A percentile compares a stretch with the other conserved stretches of the same genome.
phyloP scores from a whole-genome alignment of 495 filamentous ascomycete species.

The Penicillium fimorum region DNA sequence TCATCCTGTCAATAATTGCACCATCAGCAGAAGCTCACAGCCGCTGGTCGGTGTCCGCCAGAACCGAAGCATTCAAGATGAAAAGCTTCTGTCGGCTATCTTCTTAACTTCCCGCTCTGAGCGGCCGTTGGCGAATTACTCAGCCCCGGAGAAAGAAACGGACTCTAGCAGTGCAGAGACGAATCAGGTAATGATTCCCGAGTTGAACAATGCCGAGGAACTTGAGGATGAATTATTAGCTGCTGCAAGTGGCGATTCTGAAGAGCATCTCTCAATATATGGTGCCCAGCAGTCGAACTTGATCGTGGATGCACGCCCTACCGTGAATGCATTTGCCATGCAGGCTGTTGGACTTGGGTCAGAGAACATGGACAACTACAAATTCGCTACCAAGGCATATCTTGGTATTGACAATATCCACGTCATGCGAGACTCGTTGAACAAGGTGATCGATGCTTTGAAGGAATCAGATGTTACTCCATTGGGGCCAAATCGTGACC shows the following conservation, averaged over 20 bases:
- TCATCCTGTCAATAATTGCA: conserved; percentile 95
- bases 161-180: conserved; percentile 54
- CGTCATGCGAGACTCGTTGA: conserved; percentile 91
- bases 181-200: conserved; percentile 38
- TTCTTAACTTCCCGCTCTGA: conserved; percentile 71
- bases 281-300: conserved; percentile 92
- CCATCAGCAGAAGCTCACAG: conserved; percentile 93
- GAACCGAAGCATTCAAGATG: conserved; percentile 92
- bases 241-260: conserved; percentile 34
- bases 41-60: conserved; percentile 83
- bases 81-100: conserved; percentile 87
- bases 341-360: conserved; percentile 90
- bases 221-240: conserved; percentile 72
- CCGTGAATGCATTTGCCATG: conserved; percentile 94
- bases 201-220: conserved; percentile 58
- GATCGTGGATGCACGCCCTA: conserved; percentile 95
- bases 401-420: conserved; percentile 99
- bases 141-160: conserved; percentile 49
- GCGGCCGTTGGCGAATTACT: conserved; percentile 46
- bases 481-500: conserved; percentile 78
- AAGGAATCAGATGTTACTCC: conserved; percentile 90
- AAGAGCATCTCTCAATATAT: conserved; percentile 64
- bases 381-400: conserved; percentile 85
- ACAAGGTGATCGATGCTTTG: conserved; percentile 83
- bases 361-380: conserved; percentile 98